Evolutionary conservation across 2,329 filamentous ascomycete species (phyloP).

Genomic region (Fusarium redolens): DNA sequence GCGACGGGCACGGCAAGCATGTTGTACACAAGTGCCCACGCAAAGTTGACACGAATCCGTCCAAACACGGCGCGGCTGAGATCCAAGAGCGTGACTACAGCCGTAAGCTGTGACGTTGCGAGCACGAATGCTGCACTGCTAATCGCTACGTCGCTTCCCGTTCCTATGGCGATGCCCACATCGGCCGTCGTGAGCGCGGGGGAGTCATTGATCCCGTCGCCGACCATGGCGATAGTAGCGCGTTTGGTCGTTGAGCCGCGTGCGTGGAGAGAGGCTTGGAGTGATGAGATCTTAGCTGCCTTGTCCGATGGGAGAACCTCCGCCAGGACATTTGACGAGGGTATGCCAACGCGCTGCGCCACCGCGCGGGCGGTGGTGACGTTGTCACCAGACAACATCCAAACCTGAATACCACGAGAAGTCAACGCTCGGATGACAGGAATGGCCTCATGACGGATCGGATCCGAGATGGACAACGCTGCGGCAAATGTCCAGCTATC

Average conservation of each 20-base stretch:
- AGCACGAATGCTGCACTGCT: conserved; percentile 85
- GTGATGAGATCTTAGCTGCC: conserved; percentile 74
- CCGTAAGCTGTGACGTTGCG: conserved; percentile 75
- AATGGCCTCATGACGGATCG: conserved; percentile 78
- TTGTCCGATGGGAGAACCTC: conserved; percentile 89
- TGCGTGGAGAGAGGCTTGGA: conserved; percentile 65
- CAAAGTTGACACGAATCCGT: conserved; percentile 86
- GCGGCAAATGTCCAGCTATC: conserved; percentile 66
- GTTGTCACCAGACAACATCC: conserved; percentile 95
- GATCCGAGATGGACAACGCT: conserved; percentile 82
- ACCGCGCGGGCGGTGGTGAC: conserved; percentile 84
- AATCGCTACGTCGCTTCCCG: conserved; percentile 86
- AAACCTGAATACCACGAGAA: conserved; percentile 76
- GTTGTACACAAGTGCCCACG: conserved; percentile 88
- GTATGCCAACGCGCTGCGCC: conserved; percentile 79
- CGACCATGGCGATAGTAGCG: conserved; percentile 81
- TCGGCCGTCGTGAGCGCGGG: conserved; percentile 84
- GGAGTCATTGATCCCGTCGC: conserved; percentile 90
- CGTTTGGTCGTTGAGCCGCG: conserved; percentile 50
- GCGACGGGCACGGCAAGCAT: conserved; percentile 81
- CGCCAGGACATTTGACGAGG: conserved; percentile 79
- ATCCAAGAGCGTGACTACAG: conserved; percentile 78
- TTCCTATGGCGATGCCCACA: conserved; percentile 85
- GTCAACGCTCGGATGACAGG: conserved; percentile 73
- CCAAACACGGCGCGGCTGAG: conserved; percentile 79